Percentiles rank a stretch among this genome's conserved stretches.
These are phyloP conservation scores for Coemansia sp. DNA, from an alignment of 192 early-diverging fungal species.

Conservation along the genomic window DNA sequence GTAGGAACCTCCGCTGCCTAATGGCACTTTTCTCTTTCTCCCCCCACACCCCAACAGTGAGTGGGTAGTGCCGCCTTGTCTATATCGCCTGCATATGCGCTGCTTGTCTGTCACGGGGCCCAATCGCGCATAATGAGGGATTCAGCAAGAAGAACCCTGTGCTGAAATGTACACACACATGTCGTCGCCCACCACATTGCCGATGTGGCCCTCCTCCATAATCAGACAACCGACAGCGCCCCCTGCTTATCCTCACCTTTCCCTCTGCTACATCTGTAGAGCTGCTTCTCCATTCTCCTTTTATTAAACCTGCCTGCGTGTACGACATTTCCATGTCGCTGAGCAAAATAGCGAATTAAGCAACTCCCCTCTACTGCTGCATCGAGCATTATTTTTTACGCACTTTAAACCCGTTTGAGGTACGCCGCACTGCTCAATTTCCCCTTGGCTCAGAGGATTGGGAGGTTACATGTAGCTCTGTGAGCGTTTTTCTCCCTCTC, in stretches of 20 bases:
- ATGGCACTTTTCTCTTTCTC: not conserved
- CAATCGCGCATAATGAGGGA: conserved; percentile 1
- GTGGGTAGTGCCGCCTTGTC: not conserved
- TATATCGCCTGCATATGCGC: conserved; percentile 1
- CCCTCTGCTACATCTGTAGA: not conserved
- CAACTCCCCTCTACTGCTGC: not conserved
- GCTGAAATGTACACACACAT: conserved; percentile 1
- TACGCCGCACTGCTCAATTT: not conserved
- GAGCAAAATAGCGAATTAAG: not conserved
- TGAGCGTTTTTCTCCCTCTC: not conserved
- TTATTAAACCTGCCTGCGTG: not conserved
- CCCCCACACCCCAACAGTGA: not conserved
- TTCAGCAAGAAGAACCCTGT: conserved; percentile 1
- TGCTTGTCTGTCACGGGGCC: not conserved
- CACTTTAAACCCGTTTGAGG: not conserved
- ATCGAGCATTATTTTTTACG: not conserved
- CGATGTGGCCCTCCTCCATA: not conserved
- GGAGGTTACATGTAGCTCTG: conserved; percentile 1
- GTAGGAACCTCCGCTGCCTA: not conserved
- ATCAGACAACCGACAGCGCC: not conserved
- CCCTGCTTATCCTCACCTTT: not conserved
- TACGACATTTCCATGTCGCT: not conserved
- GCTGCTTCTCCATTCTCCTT: not conserved
- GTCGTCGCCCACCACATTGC: conserved; percentile 1
- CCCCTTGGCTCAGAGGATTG: not conserved